Evolutionary conservation across 306 rosid genomes (phyloP).

Genomic region (Cucurbita moschata): DNA sequence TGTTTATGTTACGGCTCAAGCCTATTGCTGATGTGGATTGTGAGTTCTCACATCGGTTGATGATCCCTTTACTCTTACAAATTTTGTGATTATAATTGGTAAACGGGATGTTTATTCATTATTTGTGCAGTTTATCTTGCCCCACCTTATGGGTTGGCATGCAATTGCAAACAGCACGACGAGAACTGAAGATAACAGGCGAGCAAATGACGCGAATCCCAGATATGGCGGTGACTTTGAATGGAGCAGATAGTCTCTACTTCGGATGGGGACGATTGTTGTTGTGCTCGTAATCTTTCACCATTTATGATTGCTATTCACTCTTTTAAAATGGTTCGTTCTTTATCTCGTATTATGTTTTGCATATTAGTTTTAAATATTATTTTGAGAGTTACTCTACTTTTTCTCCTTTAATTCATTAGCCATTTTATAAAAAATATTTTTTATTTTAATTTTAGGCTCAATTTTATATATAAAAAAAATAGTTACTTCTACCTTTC

Average conservation of each 20-base stretch:
- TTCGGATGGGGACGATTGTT: not conserved
- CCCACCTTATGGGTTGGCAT: conserved; percentile 81
- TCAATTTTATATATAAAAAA: too few species aligned
- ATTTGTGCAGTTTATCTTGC: conserved; percentile 63
- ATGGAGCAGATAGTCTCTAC: conserved; percentile 50
- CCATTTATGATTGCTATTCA: not conserved
- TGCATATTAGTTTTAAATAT: not conserved
- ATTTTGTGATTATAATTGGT: not conserved
- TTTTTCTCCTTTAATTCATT: too few species aligned
- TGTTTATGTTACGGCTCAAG: not conserved
- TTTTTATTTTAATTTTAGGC: too few species aligned
- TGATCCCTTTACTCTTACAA: not conserved
- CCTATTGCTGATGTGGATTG: too few species aligned
- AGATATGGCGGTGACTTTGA: conserved; percentile 67
- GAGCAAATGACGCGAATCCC: conserved; percentile 32
- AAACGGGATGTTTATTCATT: not conserved
- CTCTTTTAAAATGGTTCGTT: not conserved
- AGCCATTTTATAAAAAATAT: too few species aligned
- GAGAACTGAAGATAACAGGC: conserved; percentile 37
- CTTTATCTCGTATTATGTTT: not conserved
- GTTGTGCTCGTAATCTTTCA: not conserved
- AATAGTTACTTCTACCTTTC: too few species aligned
- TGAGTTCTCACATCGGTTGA: too few species aligned
- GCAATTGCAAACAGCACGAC: conserved; percentile 45
- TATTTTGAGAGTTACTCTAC: too few species aligned